Conservation (phyloP, 305 asterid species). For the Fraxinus latifolia region DNA sequence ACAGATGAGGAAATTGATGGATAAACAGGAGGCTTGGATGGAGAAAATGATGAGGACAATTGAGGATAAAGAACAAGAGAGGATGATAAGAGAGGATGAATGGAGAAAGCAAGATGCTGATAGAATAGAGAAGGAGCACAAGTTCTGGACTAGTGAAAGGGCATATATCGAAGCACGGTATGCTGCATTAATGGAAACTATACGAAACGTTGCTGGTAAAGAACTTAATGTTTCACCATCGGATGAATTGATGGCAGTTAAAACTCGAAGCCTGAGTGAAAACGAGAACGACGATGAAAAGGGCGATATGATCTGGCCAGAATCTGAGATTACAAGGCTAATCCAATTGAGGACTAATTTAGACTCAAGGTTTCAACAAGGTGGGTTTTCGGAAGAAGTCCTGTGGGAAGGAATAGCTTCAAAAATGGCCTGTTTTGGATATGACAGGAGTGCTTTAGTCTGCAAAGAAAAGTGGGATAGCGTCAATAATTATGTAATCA, state of each 20-base stretch:
- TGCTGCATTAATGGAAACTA: conserved; percentile 18
- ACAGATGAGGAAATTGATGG: conserved; percentile 42
- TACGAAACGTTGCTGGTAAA: conserved; percentile 8
- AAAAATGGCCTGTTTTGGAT: conserved; percentile 47
- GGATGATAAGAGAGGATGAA: conserved; percentile 47
- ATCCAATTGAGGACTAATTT: conserved; percentile 42
- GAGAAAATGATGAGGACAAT: conserved; percentile 41
- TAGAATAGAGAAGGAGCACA: conserved; percentile 22
- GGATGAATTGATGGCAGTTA: conserved; percentile 1
- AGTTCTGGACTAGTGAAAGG: conserved; percentile 20
- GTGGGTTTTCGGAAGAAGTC: conserved; percentile 29
- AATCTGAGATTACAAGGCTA: conserved; percentile 37
- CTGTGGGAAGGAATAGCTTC: conserved; percentile 47
- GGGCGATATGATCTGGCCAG: conserved; percentile 18
- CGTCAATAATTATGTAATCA: conserved; percentile 32
- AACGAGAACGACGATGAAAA: conserved; percentile 1
- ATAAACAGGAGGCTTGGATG: conserved; percentile 46
- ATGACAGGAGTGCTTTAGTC: conserved; percentile 36
- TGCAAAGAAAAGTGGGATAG: conserved; percentile 47
- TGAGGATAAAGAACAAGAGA: conserved; percentile 46
- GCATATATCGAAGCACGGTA: conserved; percentile 23
- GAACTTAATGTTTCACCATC: background rate
- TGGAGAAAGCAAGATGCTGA: conserved; percentile 48
- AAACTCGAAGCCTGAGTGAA: background rate
- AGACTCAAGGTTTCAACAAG: conserved; percentile 43